Base-by-base conservation (phyloP, 2,329 filamentous ascomycete genomes). In the Dactylellina sp. region DNA sequence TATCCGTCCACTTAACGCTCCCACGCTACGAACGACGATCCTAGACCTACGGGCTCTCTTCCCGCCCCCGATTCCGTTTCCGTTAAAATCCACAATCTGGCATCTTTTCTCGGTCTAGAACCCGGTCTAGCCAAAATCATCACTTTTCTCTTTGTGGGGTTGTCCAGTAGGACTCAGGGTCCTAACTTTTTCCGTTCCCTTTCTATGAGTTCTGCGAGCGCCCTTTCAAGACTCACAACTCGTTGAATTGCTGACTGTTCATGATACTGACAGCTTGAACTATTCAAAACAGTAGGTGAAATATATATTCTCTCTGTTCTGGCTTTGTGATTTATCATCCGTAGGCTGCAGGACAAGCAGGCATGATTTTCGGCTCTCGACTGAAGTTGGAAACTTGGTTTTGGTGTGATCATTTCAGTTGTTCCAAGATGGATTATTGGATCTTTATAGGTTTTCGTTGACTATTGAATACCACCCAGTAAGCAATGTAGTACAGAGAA, bases 311-410 rank as follows among this genome's bases (percentile, higher is more conserved):
- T 28, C 2, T n/a, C 7, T 47, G n/a, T 25, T 37, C 18, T 18
- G n/a, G 16, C 53, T 35, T 61, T 65, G 60, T 25, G 40, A 16
- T 55, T 61, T 74, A 18, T 65, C 24, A 20, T 74, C 60, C 12
- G 61, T 65, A 25, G 65, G 46, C 39, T 35, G 60, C 28, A 74
- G 55, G 0, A 74, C 39, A 20, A 60, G 56, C 5, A 74, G n/a
- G 24, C 7, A 74, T 37, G 18, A 74, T 65, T 1, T 53, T 62
- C 32, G 52, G 59, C 12, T 53, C 52, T 7, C 35, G n/a, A 35
- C 25, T 1, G 59, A 62, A 28, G 28, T 50, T 16, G 59, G 59
- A 40, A 61, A 37, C 2, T 11, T 5, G 40, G 39, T 22, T 55
- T 55, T 2, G 25, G n/a, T n/a, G n/a, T n/a, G n/a, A n/a, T 25